Conservation (phyloP, 768 basidiomycete genomes). For the Sporobolomyces pararoseus region DNA sequence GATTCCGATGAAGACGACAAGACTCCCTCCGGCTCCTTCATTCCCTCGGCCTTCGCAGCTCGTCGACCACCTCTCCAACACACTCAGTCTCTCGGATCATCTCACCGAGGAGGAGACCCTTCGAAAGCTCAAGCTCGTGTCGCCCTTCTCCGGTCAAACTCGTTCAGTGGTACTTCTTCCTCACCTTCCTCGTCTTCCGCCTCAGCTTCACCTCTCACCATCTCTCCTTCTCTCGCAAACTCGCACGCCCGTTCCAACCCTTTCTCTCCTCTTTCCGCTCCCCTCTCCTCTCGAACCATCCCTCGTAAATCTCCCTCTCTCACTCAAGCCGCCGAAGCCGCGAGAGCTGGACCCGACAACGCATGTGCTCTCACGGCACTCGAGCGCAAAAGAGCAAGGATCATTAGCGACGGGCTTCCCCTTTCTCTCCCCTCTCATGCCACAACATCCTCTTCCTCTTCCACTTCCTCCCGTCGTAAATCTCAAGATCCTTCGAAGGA, state of each 20-base stretch:
- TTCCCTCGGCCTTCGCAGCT: neutral
- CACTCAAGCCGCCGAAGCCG: conserved; percentile 1
- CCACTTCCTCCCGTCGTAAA: neutral
- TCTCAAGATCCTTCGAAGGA: conserved; percentile 4
- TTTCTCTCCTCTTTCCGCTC: conserved; percentile 6
- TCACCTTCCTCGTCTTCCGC: neutral
- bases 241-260: conserved; percentile 6
- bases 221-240: conserved; percentile 16
- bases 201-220: neutral
- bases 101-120: neutral
- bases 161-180: conserved; percentile 7
- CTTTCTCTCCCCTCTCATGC: neutral
- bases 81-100: conserved; percentile 6
- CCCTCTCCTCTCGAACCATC: conserved; percentile 7
- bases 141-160: conserved; percentile 16
- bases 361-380: conserved; percentile 30
- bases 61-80: conserved; percentile 3
- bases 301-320: neutral
- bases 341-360: conserved; percentile 10
- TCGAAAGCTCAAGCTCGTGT: neutral
- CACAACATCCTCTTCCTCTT: neutral
- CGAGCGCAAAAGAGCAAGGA: conserved; percentile 28
- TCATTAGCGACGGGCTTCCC: conserved; percentile 6
- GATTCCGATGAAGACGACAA: conserved; percentile 10
- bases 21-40: neutral